Base-by-base conservation (phyloP, 2,329 filamentous ascomycete genomes). In the Zasmidium angulare region DNA sequence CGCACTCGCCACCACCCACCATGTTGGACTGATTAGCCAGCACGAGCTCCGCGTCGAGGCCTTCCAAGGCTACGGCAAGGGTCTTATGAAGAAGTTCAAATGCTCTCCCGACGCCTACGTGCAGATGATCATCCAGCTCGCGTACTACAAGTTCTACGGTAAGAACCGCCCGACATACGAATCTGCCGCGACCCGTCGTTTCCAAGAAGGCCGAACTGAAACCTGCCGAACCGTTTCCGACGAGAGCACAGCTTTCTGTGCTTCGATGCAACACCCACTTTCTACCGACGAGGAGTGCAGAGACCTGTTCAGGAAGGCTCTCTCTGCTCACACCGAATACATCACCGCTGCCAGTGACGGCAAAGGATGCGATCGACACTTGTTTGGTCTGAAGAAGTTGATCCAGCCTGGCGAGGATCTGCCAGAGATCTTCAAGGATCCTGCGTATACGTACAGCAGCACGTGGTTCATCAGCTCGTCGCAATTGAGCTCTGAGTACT, bases 81-180 rank as follows among this genome's bases (percentile, higher is more conserved):
- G 91, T 23, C 82, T 99, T 63, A 98, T 99, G 83, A 99, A 99
- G 87, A 96, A 96, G 78, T 98, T 99, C 87, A 96, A 92, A 81
- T 96, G 91, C 85, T 96, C 90, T 23, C 95, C 95, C 26, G 96
- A 99, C 71, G 95, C 93, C 29, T 99, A 96, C 76, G 92, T 98
- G 46, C 95, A 99, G 79, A 95, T 99, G 91, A 81, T 97, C 75
- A 99, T 99, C 75, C 95, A 99, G 78, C 86, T 98, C 55, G 95
- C 95, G 43, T 99, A 99, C 83, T 89, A 88, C 84, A 98, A 98
- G 81, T 97, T 99, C 91, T 96, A 96, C 78, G 95, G 95, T 82
- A 91, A 93, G 83, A 97, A 93, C 83, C 86, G 95, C 2, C 95
- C 95, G 1, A 99, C 96, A 0, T 99, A 99, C 81, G 95, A 99